Percentiles rank a stretch among this genome's conserved stretches.
phyloP scores from a whole-genome alignment of 352 stramenopile species.

The Thraustotheca clavata region DNA sequence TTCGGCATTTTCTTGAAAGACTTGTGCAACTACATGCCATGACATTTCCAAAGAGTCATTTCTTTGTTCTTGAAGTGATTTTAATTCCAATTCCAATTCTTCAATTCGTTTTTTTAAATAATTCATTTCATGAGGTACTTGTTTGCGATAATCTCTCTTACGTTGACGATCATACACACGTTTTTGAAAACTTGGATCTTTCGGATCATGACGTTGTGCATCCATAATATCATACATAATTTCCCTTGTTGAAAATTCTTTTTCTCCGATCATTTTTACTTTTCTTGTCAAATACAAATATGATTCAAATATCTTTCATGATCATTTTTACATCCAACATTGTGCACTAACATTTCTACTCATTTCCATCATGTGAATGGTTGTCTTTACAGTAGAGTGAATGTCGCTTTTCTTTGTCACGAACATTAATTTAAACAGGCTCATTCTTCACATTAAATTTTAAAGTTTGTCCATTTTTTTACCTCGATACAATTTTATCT shows the following conservation, averaged over 20 bases:
- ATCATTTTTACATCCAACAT: neutral
- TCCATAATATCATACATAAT: constrained; percentile 3
- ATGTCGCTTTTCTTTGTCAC: too few relatives aligned
- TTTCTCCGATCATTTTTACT: constrained; percentile 9
- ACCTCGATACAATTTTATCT: neutral
- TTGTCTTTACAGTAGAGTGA: too few relatives aligned
- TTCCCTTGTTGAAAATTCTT: constrained; percentile 2
- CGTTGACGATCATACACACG: neutral
- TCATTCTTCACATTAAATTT: too few relatives aligned
- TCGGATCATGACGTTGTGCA: neutral
- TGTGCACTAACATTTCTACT: neutral
- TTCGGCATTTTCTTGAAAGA: neutral
- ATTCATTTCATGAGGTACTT: neutral
- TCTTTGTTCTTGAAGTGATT: neutral
- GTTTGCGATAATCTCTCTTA: constrained; percentile 3
- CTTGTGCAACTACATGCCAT: neutral
- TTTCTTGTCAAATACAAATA: neutral
- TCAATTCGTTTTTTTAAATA: constrained; percentile 1
- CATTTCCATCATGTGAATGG: neutral
- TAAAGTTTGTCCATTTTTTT: too few relatives aligned
- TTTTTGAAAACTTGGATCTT: neutral
- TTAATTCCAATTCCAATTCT: neutral
- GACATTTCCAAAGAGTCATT: neutral
- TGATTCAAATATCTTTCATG: neutral
- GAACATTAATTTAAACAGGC: too few relatives aligned